Percentiles rank a stretch among this genome's conserved stretches.
Conservation (phyloP, 2,329 filamentous ascomycete species). For the Exophiala spinifera region DNA sequence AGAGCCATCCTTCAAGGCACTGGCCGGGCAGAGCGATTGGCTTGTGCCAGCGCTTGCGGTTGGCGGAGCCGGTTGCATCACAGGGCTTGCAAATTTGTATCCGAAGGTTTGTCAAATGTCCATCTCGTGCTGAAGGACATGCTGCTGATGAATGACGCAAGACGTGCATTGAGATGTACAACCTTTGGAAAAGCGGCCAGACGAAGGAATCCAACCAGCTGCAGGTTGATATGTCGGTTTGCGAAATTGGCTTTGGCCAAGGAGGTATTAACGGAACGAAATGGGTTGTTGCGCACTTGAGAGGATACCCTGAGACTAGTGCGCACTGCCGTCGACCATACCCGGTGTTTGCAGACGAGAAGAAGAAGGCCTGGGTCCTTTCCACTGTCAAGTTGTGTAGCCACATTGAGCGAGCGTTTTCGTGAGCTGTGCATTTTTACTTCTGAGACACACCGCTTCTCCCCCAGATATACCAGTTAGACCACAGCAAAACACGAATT, state of each 20-base stretch:
- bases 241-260: conserved; percentile 56
- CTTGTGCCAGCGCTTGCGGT: conserved; percentile 56
- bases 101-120: conserved; percentile 41
- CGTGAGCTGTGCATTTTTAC: too few relatives aligned
- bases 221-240: conserved; percentile 50
- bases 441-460: too few relatives aligned
- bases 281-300: conserved; percentile 55
- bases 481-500: conserved; percentile 55
- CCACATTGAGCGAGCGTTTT: too few relatives aligned
- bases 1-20: conserved; percentile 34
- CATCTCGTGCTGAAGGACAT: background rate
- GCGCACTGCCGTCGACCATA: conserved; percentile 55
- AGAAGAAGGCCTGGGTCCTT: conserved; percentile 33
- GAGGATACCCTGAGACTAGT: conserved; percentile 52
- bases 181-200: conserved; percentile 50
- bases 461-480: conserved; percentile 32
- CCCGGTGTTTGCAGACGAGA: conserved; percentile 46
- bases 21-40: conserved; percentile 46
- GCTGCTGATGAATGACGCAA: too few relatives aligned
- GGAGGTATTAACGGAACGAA: conserved; percentile 61
- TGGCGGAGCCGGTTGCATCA: conserved; percentile 60
- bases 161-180: conserved; percentile 49
- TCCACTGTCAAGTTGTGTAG: too few relatives aligned
- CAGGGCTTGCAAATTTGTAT: conserved; percentile 62
- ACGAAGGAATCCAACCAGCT: conserved; percentile 47